phyloP scores from a whole-genome alignment of 1,284 basidiomycete species.

The Sporisorium scitamineum region DNA sequence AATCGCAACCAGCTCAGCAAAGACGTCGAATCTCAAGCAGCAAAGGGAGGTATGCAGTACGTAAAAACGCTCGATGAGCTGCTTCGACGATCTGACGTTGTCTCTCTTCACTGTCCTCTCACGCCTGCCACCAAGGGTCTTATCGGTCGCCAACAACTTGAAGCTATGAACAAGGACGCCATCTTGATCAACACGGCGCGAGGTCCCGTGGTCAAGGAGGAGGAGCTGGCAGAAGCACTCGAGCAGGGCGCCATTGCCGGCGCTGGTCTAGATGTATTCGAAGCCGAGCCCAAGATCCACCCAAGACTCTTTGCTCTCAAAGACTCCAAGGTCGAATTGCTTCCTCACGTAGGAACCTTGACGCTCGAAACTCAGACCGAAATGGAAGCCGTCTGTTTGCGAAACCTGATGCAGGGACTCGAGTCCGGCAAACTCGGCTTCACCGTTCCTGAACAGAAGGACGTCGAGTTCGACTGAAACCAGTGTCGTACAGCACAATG shows the following conservation, averaged over 20 bases:
- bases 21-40: constrained; percentile 64
- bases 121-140: constrained; percentile 70
- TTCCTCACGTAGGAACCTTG: constrained; percentile 65
- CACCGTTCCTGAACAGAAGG: constrained; percentile 67
- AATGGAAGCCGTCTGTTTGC: constrained; percentile 69
- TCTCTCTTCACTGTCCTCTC: constrained; percentile 72
- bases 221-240: constrained; percentile 57
- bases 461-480: constrained; percentile 25
- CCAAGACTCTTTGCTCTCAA: constrained; percentile 43
- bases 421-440: constrained; percentile 62
- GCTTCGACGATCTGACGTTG: constrained; percentile 70
- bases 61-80: constrained; percentile 69
- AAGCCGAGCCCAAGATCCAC: constrained; percentile 52
- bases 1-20: constrained; percentile 52
- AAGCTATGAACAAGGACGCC: constrained; percentile 68
- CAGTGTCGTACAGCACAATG: neutral
- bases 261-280: constrained; percentile 86
- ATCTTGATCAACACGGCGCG: constrained; percentile 72
- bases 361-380: constrained; percentile 68
- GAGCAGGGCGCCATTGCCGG: constrained; percentile 71
- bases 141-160: constrained; percentile 69
- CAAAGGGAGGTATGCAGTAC: constrained; percentile 57
- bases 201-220: constrained; percentile 72
- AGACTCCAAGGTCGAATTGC: constrained; percentile 52
- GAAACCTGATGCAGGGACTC: constrained; percentile 64